A percentile compares a stretch with the other conserved stretches of the same genome.
phyloP scores from a whole-genome alignment of 2,329 filamentous ascomycete species.

The Sporothrix mexicana region DNA sequence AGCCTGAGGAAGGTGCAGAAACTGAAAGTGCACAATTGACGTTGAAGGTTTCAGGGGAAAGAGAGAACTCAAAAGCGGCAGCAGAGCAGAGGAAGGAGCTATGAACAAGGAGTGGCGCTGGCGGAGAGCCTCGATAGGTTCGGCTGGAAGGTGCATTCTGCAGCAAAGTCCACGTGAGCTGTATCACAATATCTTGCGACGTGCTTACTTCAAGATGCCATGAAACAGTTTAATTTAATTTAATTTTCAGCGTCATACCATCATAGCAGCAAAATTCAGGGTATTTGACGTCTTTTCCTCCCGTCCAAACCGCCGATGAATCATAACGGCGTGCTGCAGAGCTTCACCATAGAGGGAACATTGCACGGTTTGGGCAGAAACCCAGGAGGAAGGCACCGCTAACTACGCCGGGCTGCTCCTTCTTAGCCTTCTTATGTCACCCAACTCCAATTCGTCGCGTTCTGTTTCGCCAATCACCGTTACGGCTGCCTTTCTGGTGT shows the following conservation, averaged over 20 bases:
- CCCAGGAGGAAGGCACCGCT: neutral
- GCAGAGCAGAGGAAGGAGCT: neutral
- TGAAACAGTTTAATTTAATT: too few relatives aligned
- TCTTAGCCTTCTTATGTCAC: conserved; percentile 9
- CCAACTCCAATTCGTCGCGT: conserved; percentile 27
- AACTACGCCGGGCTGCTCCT: conserved; percentile 1
- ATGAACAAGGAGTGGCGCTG: neutral
- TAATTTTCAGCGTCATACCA: too few relatives aligned
- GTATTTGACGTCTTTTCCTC: neutral
- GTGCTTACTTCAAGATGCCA: too few relatives aligned
- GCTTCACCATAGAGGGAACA: neutral
- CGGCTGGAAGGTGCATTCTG: neutral
- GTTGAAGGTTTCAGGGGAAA: neutral
- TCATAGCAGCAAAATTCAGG: neutral
- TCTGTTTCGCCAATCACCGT: conserved; percentile 27
- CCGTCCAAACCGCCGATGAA: neutral
- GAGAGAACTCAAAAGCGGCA: too few relatives aligned
- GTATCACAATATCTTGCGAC: neutral
- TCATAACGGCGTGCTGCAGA: conserved; percentile 10
- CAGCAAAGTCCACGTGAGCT: neutral
- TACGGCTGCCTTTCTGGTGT: conserved; percentile 23
- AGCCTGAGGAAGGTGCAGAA: neutral
- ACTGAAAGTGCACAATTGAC: neutral
- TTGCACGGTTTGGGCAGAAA: neutral
- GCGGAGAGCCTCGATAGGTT: conserved; percentile 9